Conservation (phyloP, 1,284 basidiomycete species). For the Xerocomus subilludens region DNA sequence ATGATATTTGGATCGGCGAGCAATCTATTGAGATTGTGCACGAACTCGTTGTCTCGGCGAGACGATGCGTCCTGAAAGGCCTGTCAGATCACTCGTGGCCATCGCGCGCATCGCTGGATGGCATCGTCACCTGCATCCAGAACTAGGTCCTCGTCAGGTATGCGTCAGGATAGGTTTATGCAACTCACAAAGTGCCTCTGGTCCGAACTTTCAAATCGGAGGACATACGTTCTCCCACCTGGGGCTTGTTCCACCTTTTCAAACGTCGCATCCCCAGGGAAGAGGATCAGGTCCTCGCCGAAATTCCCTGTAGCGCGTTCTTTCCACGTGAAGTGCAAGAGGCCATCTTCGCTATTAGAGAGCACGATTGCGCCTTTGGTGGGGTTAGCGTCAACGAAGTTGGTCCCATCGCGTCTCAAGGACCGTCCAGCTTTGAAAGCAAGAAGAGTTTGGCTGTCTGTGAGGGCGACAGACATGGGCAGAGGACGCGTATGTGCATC, state of each 20-base stretch:
- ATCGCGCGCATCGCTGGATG: not conserved
- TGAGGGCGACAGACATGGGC: slow-evolving; percentile 48
- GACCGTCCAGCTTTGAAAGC: slow-evolving; percentile 86
- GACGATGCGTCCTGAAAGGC: slow-evolving; percentile 69
- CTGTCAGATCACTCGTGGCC: slow-evolving; percentile 26
- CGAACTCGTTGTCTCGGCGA: slow-evolving; percentile 76
- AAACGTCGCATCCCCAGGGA: slow-evolving; percentile 82
- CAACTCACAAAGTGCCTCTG: slow-evolving; percentile 81
- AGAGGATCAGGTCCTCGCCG: slow-evolving; percentile 82
- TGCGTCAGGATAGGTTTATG: not conserved
- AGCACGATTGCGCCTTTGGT: slow-evolving; percentile 78
- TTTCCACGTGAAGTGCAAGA: slow-evolving; percentile 82
- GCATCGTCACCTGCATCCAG: slow-evolving; percentile 91
- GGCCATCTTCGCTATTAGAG: slow-evolving; percentile 67
- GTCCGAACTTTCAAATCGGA: slow-evolving; percentile 83
- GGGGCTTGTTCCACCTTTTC: slow-evolving; percentile 70
- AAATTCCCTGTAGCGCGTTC: slow-evolving; percentile 68
- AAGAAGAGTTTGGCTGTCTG: slow-evolving; percentile 59
- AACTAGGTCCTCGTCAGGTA: slow-evolving; percentile 61
- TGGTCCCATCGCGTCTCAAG: slow-evolving; percentile 71
- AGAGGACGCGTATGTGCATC: slow-evolving; percentile 39
- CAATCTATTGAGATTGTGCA: slow-evolving; percentile 73
- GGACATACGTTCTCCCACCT: slow-evolving; percentile 75
- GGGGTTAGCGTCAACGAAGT: slow-evolving; percentile 71
- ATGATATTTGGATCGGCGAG: slow-evolving; percentile 71